A percentile compares a stretch with the other conserved stretches of the same genome.
phyloP scores from a whole-genome alignment of 768 basidiomycete species.

The Lentinula sp. region DNA sequence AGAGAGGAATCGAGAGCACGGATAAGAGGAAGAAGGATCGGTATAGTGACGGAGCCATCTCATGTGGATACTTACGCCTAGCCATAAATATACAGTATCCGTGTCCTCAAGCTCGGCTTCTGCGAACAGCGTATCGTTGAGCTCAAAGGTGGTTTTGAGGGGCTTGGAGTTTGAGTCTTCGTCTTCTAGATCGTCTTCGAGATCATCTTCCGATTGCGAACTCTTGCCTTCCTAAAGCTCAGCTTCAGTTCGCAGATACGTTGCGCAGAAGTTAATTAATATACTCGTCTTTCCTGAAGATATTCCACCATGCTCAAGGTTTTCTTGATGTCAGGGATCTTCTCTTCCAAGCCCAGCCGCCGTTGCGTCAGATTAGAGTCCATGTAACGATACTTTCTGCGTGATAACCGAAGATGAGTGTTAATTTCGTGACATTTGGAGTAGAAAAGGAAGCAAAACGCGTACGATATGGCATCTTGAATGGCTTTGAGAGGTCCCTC shows the following conservation, averaged over 20 bases:
- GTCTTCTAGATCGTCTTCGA: conserved; percentile 52
- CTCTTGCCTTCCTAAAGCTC: conserved; percentile 56
- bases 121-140: conserved; percentile 93
- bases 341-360: conserved; percentile 75
- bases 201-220: conserved; percentile 38
- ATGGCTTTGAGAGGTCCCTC: conserved; percentile 75
- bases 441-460: conserved; percentile 8
- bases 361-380: conserved; percentile 79
- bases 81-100: conserved; percentile 91
- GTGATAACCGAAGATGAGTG: conserved; percentile 17
- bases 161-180: conserved; percentile 42
- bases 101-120: conserved; percentile 85
- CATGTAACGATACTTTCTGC: conserved; percentile 99
- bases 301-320: conserved; percentile 87
- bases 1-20: neutral
- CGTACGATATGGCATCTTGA: conserved; percentile 93
- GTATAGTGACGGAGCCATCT: neutral
- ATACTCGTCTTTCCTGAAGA: conserved; percentile 64
- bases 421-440: conserved; percentile 7
- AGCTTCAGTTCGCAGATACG: neutral
- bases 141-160: conserved; percentile 83
- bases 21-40: neutral
- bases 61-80: conserved; percentile 61
- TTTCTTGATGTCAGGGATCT: conserved; percentile 94
- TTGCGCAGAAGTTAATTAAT: conserved; percentile 14